phyloP scores from a whole-genome alignment of 768 basidiomycete genomes.

The Melanogaster broomeanus region DNA sequence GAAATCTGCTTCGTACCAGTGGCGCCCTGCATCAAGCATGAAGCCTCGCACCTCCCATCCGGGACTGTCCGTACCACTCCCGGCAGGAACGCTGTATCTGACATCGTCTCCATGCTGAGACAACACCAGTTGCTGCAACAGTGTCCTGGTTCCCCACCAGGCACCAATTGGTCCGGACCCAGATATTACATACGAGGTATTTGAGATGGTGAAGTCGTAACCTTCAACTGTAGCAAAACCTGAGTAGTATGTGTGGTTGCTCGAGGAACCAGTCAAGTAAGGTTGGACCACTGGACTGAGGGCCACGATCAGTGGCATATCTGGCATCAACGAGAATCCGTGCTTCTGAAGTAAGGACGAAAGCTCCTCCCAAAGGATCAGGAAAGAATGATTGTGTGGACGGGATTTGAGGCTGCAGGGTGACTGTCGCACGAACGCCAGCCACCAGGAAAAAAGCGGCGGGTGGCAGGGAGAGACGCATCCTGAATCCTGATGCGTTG shows the following conservation, averaged over 20 bases:
- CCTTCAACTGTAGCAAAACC: constrained; percentile 40
- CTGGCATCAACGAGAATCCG: constrained; percentile 38
- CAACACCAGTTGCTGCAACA: constrained; percentile 42
- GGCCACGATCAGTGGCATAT: constrained; percentile 13
- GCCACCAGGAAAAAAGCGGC: not conserved
- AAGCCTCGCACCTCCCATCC: constrained; percentile 48
- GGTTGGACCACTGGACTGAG: constrained; percentile 27
- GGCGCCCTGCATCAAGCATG: constrained; percentile 48
- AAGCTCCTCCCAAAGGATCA: constrained; percentile 18
- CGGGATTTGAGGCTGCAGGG: constrained; percentile 36
- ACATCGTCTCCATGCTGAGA: constrained; percentile 7
- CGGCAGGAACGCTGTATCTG: constrained; percentile 31
- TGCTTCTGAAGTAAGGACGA: constrained; percentile 31
- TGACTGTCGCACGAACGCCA: not conserved
- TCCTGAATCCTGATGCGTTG: not conserved
- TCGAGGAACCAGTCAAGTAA: constrained; percentile 27
- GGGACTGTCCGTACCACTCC: constrained; percentile 39
- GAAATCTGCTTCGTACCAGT: constrained; percentile 43
- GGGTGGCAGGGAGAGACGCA: not conserved
- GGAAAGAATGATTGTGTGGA: constrained; percentile 36
- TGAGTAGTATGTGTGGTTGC: constrained; percentile 37
- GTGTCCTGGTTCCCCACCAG: constrained; percentile 47
- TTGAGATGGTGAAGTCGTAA: constrained; percentile 37
- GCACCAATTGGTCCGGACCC: constrained; percentile 37
- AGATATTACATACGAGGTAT: constrained; percentile 31